Conservation (phyloP, 2,329 filamentous ascomycete species). For the Fusarium tanahbumbuense region DNA sequence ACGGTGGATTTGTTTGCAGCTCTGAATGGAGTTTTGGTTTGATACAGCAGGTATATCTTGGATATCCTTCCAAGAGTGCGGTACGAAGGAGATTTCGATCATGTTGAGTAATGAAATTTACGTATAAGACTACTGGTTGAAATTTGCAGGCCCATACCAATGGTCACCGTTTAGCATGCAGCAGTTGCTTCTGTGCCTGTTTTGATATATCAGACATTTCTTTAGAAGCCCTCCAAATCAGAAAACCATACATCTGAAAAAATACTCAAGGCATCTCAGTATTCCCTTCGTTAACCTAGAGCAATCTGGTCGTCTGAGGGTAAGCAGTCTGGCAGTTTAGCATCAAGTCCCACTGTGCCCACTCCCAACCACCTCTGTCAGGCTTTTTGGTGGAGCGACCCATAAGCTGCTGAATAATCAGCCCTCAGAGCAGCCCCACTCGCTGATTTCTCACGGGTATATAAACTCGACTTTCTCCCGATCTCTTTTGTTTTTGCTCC, state of each 20-base stretch:
- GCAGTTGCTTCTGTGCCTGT: not conserved
- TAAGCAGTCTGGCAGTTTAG: not conserved
- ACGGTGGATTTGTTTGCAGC: too few relatives aligned
- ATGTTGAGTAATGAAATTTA: not conserved
- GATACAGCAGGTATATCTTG: too few relatives aligned
- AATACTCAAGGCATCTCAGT: not conserved
- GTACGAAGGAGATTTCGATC: too few relatives aligned
- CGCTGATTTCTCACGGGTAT: conserved; percentile 29
- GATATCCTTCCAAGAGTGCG: too few relatives aligned
- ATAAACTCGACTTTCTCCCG: conserved; percentile 34
- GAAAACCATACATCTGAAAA: not conserved
- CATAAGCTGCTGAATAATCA: conserved; percentile 33
- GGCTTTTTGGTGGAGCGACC: not conserved
- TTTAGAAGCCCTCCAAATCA: accelerated
- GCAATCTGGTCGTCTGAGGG: not conserved
- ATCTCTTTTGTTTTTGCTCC: conserved; percentile 55
- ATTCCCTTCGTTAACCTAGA: not conserved
- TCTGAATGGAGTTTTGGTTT: too few relatives aligned
- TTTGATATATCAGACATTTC: accelerated
- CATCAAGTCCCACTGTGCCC: not conserved
- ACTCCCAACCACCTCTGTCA: not conserved
- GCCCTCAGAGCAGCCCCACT: conserved; percentile 36
- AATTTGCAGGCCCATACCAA: not conserved
- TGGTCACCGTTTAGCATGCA: not conserved
- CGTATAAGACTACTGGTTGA: not conserved